Evolutionary conservation across 192 early-diverging fungal genomes (phyloP), one percentile per base, ranked within the genome.

Genomic region (Coemansia sp.): DNA sequence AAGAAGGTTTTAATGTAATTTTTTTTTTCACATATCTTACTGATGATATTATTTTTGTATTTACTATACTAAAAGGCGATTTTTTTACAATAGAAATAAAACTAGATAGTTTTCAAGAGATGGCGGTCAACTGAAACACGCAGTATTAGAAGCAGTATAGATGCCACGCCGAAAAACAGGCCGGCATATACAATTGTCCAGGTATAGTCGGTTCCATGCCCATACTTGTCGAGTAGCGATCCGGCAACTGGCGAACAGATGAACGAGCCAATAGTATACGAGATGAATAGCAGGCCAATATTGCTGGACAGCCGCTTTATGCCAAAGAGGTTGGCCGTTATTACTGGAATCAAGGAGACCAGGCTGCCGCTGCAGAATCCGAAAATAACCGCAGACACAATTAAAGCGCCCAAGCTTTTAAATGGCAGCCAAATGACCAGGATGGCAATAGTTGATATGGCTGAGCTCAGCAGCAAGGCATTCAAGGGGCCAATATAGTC

Each of bases 381-480:
- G 44, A 60, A 74, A 12, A 74, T 3, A 1, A 63, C 19, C 10
- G 65, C 71, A 18, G 56, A 46, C 0, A 45, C 37, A 30, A 63
- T 19, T 0, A 74, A 50, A 8, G 50, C 45, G 2, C 46, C 40
- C 8, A 68, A 13, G 11, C 33, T 19, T 16, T 63, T 53, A 21
- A 68, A 67, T 11, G 64, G 64, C 20, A 74, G 47, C 71, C 71
- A 74, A 10, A 74, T 13, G 3, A 50, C 56, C 9, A 74, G 61
- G 11, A 68, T 55, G 5, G 47, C 36, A 6, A 74, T 11, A 12
- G 36, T 37, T 6, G 53, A 52, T 8, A 58, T 18, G 3, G 46
- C 8, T 23, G 57, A 41, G 37, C 52, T 41, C 1, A 64, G 12
- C 2, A 54, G 31, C 30, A 68, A 30, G 0, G 65, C 33, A 36